Evolutionary conservation across 768 basidiomycete genomes (phyloP).

Genomic region (Lentinula boryana): DNA sequence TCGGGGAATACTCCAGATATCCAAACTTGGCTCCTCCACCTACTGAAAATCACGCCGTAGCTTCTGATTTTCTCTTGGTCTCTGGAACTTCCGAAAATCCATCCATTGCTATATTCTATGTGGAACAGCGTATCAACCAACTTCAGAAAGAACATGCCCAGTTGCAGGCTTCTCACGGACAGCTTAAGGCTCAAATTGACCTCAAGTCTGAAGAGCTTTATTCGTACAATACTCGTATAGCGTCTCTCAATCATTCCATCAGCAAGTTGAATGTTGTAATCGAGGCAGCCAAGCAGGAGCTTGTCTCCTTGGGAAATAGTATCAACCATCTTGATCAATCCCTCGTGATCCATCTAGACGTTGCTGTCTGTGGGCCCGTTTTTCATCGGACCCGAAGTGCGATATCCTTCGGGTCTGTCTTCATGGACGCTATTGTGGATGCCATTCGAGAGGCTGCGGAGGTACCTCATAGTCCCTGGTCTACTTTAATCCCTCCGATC

Average conservation of each 20-base stretch:
- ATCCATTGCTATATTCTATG: background rate
- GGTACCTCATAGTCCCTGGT: constrained; percentile 18
- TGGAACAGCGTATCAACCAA: background rate
- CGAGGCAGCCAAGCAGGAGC: background rate
- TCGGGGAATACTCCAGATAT: constrained; percentile 4
- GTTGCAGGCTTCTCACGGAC: background rate
- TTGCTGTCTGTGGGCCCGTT: background rate
- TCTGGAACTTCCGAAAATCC: background rate
- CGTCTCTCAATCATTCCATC: background rate
- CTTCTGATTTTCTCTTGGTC: background rate
- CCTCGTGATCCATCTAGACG: background rate
- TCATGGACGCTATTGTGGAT: constrained; percentile 22
- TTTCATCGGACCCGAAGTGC: constrained; percentile 3
- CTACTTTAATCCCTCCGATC: constrained; percentile 19
- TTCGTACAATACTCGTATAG: background rate
- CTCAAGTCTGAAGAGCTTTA: background rate
- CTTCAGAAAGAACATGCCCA: background rate
- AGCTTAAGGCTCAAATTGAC: background rate
- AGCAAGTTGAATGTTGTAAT: background rate
- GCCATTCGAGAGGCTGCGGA: constrained; percentile 22
- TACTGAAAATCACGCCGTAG: background rate
- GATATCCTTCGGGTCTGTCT: constrained; percentile 13
- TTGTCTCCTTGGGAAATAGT: background rate
- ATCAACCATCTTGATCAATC: background rate
- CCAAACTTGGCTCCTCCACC: background rate